Conservation (phyloP, 805 yeast species). For the Ogataea sp. region DNA sequence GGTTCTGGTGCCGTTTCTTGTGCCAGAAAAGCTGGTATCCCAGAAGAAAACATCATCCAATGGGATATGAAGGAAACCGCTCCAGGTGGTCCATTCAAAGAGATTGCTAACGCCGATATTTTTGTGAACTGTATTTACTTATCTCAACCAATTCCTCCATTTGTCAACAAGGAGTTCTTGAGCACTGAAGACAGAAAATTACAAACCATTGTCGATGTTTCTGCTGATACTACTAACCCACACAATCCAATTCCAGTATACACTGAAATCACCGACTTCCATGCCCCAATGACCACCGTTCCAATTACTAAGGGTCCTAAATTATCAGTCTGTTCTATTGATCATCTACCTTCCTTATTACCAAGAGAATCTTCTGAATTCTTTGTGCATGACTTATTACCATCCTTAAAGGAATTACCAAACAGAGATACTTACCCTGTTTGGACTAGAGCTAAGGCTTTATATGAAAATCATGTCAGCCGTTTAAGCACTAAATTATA, state of each 20-base stretch:
- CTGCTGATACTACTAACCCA: constrained; percentile 98
- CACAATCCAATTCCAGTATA: constrained; percentile 97
- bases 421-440: constrained; percentile 77
- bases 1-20: constrained; percentile 91
- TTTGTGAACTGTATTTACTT: constrained; percentile 95
- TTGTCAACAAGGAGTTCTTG: constrained; percentile 62
- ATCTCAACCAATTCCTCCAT: constrained; percentile 90
- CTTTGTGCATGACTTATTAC: constrained; percentile 80
- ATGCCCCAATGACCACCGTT: constrained; percentile 83
- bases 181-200: constrained; percentile 64
- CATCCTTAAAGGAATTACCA: constrained; percentile 80
- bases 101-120: constrained; percentile 80
- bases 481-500: too few species aligned
- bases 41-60: constrained; percentile 71
- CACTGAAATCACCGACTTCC: constrained; percentile 80
- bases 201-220: constrained; percentile 92
- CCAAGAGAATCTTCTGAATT: constrained; percentile 98
- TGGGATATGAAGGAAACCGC: constrained; percentile 99
- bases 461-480: constrained; percentile 79
- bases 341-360: constrained; percentile 88
- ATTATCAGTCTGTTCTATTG: constrained; percentile 88
- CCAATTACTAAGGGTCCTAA: constrained; percentile 75
- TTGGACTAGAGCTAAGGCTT: constrained; percentile 82
- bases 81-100: constrained; percentile 94
- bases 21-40: constrained; percentile 76